Evolutionary conservation across 78 protist genomes (phyloP), one percentile per base, ranked within the genome.

Genomic region (Dictyostelium firmibasis): DNA sequence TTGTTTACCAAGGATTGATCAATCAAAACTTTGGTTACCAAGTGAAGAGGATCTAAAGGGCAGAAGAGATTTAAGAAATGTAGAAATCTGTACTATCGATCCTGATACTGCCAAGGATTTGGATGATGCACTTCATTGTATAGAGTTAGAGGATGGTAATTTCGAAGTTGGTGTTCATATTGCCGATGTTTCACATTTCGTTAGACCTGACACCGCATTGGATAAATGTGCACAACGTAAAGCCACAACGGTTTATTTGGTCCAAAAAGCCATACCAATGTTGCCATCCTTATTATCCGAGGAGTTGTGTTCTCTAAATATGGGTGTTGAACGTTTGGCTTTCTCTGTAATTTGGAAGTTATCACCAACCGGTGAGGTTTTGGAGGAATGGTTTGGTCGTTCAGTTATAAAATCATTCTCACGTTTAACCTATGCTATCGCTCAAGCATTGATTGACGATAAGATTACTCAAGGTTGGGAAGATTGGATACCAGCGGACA

Each of bases 111-210:
- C 99, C 25, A 62, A 96, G 5, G 99, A 99, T 84, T 83, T 99
- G 9, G 99, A 99, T 53, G 99, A 99, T 70, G 99, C 99, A 2
- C 64, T 99, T 25, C 85, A 84, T 47, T 69, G 92, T 76, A 83
- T 43, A 3, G 41, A 20, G 7, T 67, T 96, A 29, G 86, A 33
- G 29, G 96, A 95, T 36, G 96, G 98, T 7, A 96, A 77, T 53
- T 91, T 78, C 35, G 93, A 86, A 50, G 96, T 98, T 14, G 99
- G 99, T 62, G 99, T 99, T 27, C 99, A 98, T 81, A 99, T 99
- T 86, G 99, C 99, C 0, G 99, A 99, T 78, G 99, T 99, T 10
- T 81, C 96, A 60, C 96, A 93, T 78, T 99, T 98, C 75, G 97
- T 99, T 4, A 53, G 10, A 9, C 79, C 53, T 20, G 87, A 79